These are phyloP conservation scores for Pythium brachiatum DNA, from an alignment of 352 stramenopile species.

Conservation along the genomic window DNA sequence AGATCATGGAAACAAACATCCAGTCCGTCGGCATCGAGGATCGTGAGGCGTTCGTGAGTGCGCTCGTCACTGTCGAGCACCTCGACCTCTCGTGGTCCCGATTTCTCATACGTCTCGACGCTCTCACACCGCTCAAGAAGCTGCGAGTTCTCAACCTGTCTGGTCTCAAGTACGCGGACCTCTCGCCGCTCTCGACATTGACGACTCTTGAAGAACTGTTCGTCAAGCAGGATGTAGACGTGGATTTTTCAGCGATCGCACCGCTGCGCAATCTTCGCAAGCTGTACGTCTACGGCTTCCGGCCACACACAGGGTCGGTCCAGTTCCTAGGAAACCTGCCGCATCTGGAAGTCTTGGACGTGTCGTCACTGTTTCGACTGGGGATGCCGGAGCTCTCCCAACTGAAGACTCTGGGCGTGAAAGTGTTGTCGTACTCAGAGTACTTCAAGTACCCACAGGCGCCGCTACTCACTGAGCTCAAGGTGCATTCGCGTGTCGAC, in stretches of 20 bases:
- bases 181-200: conserved; percentile 7
- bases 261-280: conserved; percentile 18
- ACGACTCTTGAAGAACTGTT: conserved; percentile 18
- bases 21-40: conserved; percentile 17
- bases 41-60: conserved; percentile 22
- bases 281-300: conserved; percentile 24
- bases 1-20: conserved; percentile 25
- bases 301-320: conserved; percentile 21
- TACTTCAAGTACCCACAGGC: conserved; percentile 30
- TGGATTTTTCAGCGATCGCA: conserved; percentile 20
- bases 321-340: conserved; percentile 19
- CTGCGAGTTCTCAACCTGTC: conserved; percentile 23
- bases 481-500: conserved; percentile 18
- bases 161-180: conserved; percentile 25
- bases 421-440: conserved; percentile 28
- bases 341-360: conserved; percentile 18
- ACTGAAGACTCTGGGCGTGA: conserved; percentile 16
- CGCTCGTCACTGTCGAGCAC: conserved; percentile 18
- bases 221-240: conserved; percentile 29
- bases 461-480: conserved; percentile 11
- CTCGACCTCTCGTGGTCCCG: conserved; percentile 26
- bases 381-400: conserved; percentile 17
- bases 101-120: conserved; percentile 20
- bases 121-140: conserved; percentile 12
- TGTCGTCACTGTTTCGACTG: conserved; percentile 26